These are phyloP conservation scores for Sinapis alba DNA, from an alignment of 441 rosid species.

Conservation along the genomic window DNA sequence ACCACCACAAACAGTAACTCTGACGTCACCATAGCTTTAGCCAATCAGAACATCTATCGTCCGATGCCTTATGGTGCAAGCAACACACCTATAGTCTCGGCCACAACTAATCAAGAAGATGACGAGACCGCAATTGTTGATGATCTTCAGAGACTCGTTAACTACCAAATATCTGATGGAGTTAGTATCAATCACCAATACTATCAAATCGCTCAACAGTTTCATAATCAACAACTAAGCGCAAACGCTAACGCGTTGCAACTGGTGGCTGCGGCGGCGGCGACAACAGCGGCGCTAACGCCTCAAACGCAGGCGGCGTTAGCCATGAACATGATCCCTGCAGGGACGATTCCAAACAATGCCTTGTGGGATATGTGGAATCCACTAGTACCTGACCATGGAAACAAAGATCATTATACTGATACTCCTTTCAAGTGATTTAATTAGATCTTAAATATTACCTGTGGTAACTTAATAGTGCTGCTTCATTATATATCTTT, in stretches of 20 bases:
- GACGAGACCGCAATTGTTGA: slow-evolving; percentile 48
- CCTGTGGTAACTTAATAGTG: not conserved
- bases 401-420: slow-evolving; percentile 54
- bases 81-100: slow-evolving; percentile 42
- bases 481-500: slow-evolving; percentile 9
- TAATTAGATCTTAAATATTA: slow-evolving; percentile 8
- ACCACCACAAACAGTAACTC: slow-evolving; percentile 52
- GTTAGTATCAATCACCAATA: slow-evolving; percentile 45
- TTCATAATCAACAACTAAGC: slow-evolving; percentile 43
- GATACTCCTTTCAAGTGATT: slow-evolving; percentile 69
- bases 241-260: slow-evolving; percentile 44
- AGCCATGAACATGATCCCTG: slow-evolving; percentile 52
- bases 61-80: slow-evolving; percentile 45
- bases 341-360: slow-evolving; percentile 46
- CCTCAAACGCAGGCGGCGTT: slow-evolving; percentile 49
- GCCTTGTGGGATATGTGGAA: slow-evolving; percentile 89
- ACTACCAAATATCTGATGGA: slow-evolving; percentile 59
- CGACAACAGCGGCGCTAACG: slow-evolving; percentile 25
- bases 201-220: slow-evolving; percentile 46
- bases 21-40: slow-evolving; percentile 70
- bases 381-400: slow-evolving; percentile 58
- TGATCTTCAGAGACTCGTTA: slow-evolving; percentile 81
- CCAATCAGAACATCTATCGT: slow-evolving; percentile 59
- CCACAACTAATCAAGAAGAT: slow-evolving; percentile 27
- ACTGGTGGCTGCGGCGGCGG: slow-evolving; percentile 39